phyloP scores from a whole-genome alignment of 441 rosid genomes.

The Pelargonium citronellum region DNA sequence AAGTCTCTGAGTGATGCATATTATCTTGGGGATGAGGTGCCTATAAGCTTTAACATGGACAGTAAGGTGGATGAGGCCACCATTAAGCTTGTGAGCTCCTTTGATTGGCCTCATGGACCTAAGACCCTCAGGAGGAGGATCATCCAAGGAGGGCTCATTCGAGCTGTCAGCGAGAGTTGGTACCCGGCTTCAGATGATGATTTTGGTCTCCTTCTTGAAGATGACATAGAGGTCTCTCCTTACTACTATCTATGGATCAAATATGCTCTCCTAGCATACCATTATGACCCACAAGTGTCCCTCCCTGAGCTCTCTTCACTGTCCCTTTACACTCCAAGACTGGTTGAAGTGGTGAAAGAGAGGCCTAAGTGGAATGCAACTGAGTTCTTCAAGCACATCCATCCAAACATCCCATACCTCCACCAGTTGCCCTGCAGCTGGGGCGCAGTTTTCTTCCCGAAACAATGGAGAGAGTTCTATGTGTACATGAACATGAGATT shows the following conservation, averaged over 20 bases:
- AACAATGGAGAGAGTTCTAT: constrained; percentile 94
- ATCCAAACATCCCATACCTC: constrained; percentile 86
- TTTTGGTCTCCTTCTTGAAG: constrained; percentile 81
- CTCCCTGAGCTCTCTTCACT: constrained; percentile 82
- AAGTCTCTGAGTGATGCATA: constrained; percentile 67
- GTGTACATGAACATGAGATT: constrained; percentile 98
- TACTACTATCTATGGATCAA: constrained; percentile 90
- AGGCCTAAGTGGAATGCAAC: constrained; percentile 92
- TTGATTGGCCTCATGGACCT: constrained; percentile 86
- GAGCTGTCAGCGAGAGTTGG: constrained; percentile 99
- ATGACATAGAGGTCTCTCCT: constrained; percentile 94
- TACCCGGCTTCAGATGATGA: constrained; percentile 88
- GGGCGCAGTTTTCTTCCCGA: constrained; percentile 99
- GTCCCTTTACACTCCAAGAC: constrained; percentile 78
- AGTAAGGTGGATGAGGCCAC: constrained; percentile 86
- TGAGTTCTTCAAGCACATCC: constrained; percentile 70
- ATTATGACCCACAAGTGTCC: constrained; percentile 79
- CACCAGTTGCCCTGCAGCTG: constrained; percentile 95
- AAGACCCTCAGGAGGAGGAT: constrained; percentile 84
- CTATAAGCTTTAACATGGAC: constrained; percentile 91
- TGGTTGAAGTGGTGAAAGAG: constrained; percentile 90
- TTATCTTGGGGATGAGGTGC: constrained; percentile 71
- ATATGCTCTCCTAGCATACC: constrained; percentile 82
- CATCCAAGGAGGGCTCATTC: constrained; percentile 94
- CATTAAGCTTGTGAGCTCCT: constrained; percentile 57